Evolutionary conservation across 768 basidiomycete species (phyloP), one percentile per base, ranked within the genome.

Genomic region (Tephrocybe sp.): DNA sequence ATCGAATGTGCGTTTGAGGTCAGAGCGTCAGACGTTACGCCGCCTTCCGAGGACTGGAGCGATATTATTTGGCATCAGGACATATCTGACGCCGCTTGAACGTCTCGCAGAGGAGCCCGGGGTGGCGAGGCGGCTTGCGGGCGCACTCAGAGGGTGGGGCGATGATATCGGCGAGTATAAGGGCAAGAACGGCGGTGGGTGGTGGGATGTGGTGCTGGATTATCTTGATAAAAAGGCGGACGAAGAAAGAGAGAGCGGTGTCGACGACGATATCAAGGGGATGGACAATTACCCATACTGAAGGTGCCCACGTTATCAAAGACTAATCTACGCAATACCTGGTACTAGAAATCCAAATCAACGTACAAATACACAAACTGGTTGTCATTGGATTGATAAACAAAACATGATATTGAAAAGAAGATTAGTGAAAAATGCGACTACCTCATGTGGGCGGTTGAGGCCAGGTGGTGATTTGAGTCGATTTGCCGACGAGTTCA

Each of bases 11-110:
- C 76, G 79, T 7, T 66, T 87, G 52, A 74, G 88, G 20, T 74
- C 75, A 21, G 87, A 88, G 62, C 71, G 87, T 20, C 86, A 88
- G 69, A 84, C 81, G 26, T 67, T 89, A 51, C 72, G 86, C 34
- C 72, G 87, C 24, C 74, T 90, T 46, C 82, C 82, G 10, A 68
- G 73, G 3, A 81, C 79, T 36, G 86, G 87, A 10, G 85, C 79
- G 1, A 74, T 88, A 32, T 66, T 84, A 34, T 90, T 90, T 64
- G 85, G 82, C 46, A 84, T 88, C 59, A 74, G 86, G 33, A 84
- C 83, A 42, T 87, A 88, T 67, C 45, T 84, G 48, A 76, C 76
- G 36, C 79, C 79, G 18, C 63, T 87, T 30, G 74, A 71, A 20
- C 75, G 77, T 33, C 65, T 89, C 1, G 72, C 53, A 12, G 60